Evolutionary conservation across 2,329 filamentous ascomycete species (phyloP).

Genomic region (Talaromyces sp.): DNA sequence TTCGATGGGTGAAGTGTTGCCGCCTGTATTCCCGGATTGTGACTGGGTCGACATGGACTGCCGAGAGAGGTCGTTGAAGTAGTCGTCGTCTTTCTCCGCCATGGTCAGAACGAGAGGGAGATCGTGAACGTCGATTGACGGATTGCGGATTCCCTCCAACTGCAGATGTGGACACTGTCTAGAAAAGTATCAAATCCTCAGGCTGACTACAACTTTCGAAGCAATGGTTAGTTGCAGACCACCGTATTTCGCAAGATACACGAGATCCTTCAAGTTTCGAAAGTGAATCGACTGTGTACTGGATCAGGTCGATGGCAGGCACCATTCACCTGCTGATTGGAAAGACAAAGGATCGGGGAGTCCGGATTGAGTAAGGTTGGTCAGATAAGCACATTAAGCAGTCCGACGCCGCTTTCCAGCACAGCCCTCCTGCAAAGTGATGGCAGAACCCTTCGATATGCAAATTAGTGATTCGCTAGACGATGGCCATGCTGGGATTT

Average conservation of each 20-base stretch:
- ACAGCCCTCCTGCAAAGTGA: not conserved
- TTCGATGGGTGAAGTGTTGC: slow-evolving; percentile 9
- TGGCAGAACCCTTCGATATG: not conserved
- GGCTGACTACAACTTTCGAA: not conserved
- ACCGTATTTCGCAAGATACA: not conserved
- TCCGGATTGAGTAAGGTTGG: not conserved
- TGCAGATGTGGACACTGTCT: not conserved
- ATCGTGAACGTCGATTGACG: not conserved
- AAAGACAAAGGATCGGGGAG: not conserved
- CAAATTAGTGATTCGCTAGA: not conserved
- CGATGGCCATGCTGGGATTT: not conserved
- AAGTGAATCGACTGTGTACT: not conserved
- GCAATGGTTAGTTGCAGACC: not conserved
- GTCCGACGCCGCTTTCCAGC: not conserved
- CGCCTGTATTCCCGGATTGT: slow-evolving; percentile 17
- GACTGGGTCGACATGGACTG: slow-evolving; percentile 35
- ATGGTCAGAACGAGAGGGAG: slow-evolving; percentile 2
- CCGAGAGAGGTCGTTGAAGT: slow-evolving; percentile 56
- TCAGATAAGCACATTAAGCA: slow-evolving; percentile 1
- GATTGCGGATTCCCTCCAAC: not conserved
- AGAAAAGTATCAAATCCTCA: not conserved
- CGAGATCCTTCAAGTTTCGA: not conserved
- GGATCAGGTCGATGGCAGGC: not conserved
- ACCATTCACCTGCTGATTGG: not conserved
- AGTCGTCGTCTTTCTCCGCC: slow-evolving; percentile 39